These are phyloP conservation scores for Aspergillus pseudoviridinutans DNA, from an alignment of 2,329 filamentous ascomycete species.

Conservation along the genomic window DNA sequence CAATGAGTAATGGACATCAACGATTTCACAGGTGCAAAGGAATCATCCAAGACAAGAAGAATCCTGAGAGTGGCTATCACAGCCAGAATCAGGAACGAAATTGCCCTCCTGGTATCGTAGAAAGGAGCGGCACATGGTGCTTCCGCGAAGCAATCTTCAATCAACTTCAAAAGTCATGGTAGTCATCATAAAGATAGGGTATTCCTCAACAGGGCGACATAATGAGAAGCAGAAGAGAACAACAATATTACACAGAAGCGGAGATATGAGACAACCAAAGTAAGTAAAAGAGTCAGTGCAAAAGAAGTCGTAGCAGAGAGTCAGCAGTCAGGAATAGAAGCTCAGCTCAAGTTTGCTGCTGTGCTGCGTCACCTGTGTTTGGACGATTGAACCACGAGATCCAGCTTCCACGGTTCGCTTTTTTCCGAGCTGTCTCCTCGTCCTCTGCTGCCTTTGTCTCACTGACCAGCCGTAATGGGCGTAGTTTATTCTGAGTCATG, in stretches of 20 bases:
- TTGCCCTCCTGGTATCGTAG: background rate
- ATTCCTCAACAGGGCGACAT: background rate
- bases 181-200: background rate
- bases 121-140: background rate
- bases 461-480: conserved; percentile 75
- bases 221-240: background rate
- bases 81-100: background rate
- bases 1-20: background rate
- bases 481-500: conserved; percentile 66
- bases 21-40: background rate
- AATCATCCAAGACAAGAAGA: background rate
- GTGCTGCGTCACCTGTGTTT: conserved; percentile 22
- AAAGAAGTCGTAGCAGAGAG: background rate
- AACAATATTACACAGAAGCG: background rate
- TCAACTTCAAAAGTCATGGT: background rate
- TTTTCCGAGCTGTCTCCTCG: conserved; percentile 43
- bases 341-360: conserved; percentile 4
- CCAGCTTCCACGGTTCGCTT: conserved; percentile 45
- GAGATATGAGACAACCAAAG: background rate
- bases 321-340: conserved; percentile 4
- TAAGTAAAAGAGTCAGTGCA: conserved; percentile 10
- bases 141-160: background rate
- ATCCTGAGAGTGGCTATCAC: background rate
- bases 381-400: conserved; percentile 45
- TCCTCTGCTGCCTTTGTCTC: conserved; percentile 39